These are phyloP conservation scores for Platanus orientalis DNA, from an alignment of 164 flowering plant genomes.

Conservation along the genomic window DNA sequence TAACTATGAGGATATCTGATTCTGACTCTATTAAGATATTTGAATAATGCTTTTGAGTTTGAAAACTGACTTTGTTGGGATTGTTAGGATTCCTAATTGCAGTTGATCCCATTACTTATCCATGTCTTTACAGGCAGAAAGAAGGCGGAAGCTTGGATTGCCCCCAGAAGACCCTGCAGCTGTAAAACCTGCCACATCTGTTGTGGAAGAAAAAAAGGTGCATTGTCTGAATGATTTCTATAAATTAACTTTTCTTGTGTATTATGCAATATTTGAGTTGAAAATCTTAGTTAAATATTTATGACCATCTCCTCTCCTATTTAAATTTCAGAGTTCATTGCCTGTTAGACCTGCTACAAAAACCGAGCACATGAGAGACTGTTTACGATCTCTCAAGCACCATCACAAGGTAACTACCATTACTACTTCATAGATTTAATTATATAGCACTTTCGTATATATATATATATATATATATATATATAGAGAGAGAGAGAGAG, in stretches of 20 bases:
- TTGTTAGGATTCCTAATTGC: neutral
- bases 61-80: neutral
- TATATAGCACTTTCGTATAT: no score
- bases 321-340: constrained; percentile 51
- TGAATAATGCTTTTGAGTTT: neutral
- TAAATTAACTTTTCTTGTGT: neutral
- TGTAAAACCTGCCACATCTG: constrained; percentile 60
- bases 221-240: constrained; percentile 2
- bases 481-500: no score
- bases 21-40: no score
- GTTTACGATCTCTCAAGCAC: constrained; percentile 82
- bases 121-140: constrained; percentile 69
- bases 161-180: constrained; percentile 78
- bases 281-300: neutral
- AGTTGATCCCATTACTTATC: neutral
- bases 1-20: no score
- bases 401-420: constrained; percentile 62
- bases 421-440: no score
- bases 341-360: constrained; percentile 91
- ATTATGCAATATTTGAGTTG: neutral
- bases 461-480: no score
- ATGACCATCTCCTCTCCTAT: neutral
- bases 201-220: constrained; percentile 87
- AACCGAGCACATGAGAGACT: constrained; percentile 89
- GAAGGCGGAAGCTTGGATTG: constrained; percentile 92